Conservation (phyloP, 2,329 filamentous ascomycete genomes). For the Parasarocladium wereldwijsianum region DNA sequence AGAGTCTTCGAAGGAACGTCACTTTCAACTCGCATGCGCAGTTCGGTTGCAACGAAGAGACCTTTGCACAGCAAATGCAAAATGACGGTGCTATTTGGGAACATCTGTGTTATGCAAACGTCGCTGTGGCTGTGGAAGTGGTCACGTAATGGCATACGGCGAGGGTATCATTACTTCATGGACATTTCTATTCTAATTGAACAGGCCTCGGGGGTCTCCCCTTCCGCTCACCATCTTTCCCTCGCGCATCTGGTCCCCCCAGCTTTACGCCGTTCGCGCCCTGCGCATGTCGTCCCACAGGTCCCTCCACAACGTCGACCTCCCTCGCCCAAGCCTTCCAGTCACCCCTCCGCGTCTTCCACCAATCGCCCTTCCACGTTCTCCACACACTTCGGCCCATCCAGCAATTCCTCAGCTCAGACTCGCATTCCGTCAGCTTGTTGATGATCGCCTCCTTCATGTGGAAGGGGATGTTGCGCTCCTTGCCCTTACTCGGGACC, state of each 20-base stretch:
- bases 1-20: too few relatives aligned
- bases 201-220: too few relatives aligned
- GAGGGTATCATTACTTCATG: too few relatives aligned
- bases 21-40: too few relatives aligned
- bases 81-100: too few relatives aligned
- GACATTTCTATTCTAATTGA: too few relatives aligned
- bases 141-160: too few relatives aligned
- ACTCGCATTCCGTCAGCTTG: conserved; percentile 31
- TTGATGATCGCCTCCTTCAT: conserved; percentile 41
- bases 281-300: conserved; percentile 4
- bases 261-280: conserved; percentile 2
- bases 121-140: too few relatives aligned
- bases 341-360: conserved; percentile 35
- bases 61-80: too few relatives aligned
- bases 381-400: conserved; percentile 42
- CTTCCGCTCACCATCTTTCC: neutral
- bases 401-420: conserved; percentile 35
- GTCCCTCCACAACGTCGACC: conserved; percentile 15
- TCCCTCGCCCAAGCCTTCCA: conserved; percentile 45
- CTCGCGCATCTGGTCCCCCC: neutral
- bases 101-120: too few relatives aligned
- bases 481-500: conserved; percentile 32
- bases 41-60: too few relatives aligned
- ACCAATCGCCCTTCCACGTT: conserved; percentile 42
- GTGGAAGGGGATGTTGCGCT: conserved; percentile 38